Evolutionary conservation across 2,329 filamentous ascomycete genomes (phyloP), one percentile per base, ranked within the genome.

Genomic region (Onygenales sp.): DNA sequence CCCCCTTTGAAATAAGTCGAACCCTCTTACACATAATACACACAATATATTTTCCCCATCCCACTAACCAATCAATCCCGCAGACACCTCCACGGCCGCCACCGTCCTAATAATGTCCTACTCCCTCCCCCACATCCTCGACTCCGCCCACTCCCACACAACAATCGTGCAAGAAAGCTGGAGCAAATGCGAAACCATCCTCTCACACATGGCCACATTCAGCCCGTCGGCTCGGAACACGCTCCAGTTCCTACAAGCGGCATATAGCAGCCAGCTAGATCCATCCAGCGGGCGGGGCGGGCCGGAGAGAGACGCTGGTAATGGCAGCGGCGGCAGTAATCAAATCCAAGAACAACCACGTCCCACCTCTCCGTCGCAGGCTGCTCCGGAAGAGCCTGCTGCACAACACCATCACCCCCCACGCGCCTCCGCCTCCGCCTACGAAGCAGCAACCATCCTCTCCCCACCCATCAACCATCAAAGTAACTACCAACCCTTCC

Each of bases 31-130:
- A 17, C 42, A 14, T 14, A 4, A 14, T 14, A 4, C 37, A 40
- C 3, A 43, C 50, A 7, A 33, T 45, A 11, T 2, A 42, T 7
- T 17, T n/a, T 17, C 2, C n/a, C 31, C 31, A 3, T 27, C 21
- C 21, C 21, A 27, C 21, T 27, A 27, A 13, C 21, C 8, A 49
- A 21, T 49, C n/a, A 27, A 66, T 54, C 11, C 2, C 21, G 3
- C 14, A 48, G 45, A 48, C 14, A 63, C 62, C 9, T 65, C 65
- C 1, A 66, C 65, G 2, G 63, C 63, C 14, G 65, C 61, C 4
- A 63, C 65, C n/a, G 61, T 67, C 1, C 48, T 67, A 8, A 62
- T 67, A 10, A 66, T 67, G 62, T 64, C 64, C 11, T 59, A 62
- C 40, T 58, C 60, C 3, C 61, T 60, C 11, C 56, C 49, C 6